Evolutionary conservation across 139 green algal genomes (phyloP), one percentile per base, ranked within the genome.

Genomic region (Prasinococcaceae sp.): DNA sequence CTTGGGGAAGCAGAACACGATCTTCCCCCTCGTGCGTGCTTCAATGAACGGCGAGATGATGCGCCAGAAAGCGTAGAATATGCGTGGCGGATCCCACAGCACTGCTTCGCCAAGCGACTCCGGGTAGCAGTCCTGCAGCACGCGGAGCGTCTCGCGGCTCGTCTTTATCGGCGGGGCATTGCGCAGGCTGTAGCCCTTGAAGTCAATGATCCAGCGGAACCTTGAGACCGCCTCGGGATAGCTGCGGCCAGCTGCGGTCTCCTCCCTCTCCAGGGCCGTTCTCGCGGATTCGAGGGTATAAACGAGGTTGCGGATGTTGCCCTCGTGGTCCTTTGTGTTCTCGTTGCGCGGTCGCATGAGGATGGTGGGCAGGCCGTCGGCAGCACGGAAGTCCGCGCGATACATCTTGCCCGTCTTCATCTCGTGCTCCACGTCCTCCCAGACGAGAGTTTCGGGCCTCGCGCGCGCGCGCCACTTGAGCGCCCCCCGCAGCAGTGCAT

Each of bases 111-210:
- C 61, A 2, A 79, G 63, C 10, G 69, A 47, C 42, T 79, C 71
- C 19, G 67, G 68, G 56, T 73, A 79, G 46, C 78, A 63, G 41
- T 78, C 60, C 52, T 79, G 71, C 22, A 79, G 61, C 28, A 79
- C 78, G 54, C 40, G 55, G 0, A 79, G 55, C 30, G 65, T 74
- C 60, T 79, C 69, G 3, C 30, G n/a, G 4, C 44, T 48, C 22
- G 69, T 79, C 52, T 75, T 75, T 20, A 78, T 53, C 2, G 71
- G 71, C 12, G 63, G 61, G 6, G 63, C 58, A 12, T 58, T 71
- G 24, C 44, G 45, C 25, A 70, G 42, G 6, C 58, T 59, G 66
- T 63, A 79, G 4, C 58, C 58, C 27, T 41, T 60, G 59, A 68
- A 79, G 48, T 79, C 65, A 12, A 79, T 56, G 16, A 79, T 22